phyloP scores from a whole-genome alignment of 2,329 filamentous ascomycete genomes.

The Lojkania enalia region DNA sequence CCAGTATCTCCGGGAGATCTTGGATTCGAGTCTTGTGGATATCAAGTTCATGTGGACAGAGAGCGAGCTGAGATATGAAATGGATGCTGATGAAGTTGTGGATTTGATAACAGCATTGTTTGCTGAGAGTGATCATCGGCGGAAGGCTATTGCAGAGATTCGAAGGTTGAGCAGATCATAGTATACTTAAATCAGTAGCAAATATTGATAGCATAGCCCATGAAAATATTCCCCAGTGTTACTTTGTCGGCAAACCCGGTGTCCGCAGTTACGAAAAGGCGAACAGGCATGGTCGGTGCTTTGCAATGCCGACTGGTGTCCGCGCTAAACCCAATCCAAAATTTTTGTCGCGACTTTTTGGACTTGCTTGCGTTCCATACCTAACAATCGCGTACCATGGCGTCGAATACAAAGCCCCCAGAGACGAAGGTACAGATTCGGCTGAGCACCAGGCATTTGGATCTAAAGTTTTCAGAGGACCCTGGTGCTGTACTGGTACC shows the following conservation, averaged over 20 bases:
- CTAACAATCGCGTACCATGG: no score
- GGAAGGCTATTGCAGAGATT: constrained; percentile 62
- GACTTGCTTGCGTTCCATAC: no score
- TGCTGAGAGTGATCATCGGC: constrained; percentile 62
- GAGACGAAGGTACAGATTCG: constrained; percentile 40
- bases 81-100: constrained; percentile 63
- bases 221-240: no score
- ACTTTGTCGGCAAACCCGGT: no score
- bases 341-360: no score
- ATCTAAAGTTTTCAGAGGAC: constrained; percentile 39
- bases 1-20: constrained; percentile 65
- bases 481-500: constrained; percentile 37
- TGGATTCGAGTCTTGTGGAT: constrained; percentile 65
- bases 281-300: no score
- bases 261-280: no score
- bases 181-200: no score
- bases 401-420: constrained; percentile 27
- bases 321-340: constrained; percentile 33
- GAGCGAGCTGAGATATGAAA: constrained; percentile 65
- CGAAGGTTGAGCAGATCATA: constrained; percentile 33
- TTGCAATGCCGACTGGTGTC: no score
- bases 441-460: constrained; percentile 38
- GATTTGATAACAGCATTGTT: constrained; percentile 67
- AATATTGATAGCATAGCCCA: no score
- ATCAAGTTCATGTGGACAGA: constrained; percentile 69